These are phyloP conservation scores for Ophiostoma ips DNA, from an alignment of 2,329 filamentous ascomycete genomes.

Conservation along the genomic window DNA sequence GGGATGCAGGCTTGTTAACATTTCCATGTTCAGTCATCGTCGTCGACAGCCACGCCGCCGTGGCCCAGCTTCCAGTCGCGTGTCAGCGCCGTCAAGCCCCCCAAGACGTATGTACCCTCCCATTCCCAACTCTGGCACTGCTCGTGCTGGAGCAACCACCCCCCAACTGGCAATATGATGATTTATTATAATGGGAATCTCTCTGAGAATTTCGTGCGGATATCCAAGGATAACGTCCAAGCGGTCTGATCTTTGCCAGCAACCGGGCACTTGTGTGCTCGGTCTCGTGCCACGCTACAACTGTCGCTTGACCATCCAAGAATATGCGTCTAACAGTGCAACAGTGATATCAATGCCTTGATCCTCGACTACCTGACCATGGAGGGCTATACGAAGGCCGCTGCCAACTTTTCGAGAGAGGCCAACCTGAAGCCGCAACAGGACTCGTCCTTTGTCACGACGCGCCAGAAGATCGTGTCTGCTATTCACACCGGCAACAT, in stretches of 20 bases:
- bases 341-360: conserved; percentile 84
- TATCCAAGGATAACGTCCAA: conserved; percentile 54
- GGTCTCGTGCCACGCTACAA: not conserved
- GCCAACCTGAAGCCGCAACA: conserved; percentile 70
- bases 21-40: conserved; percentile 42
- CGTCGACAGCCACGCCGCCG: conserved; percentile 51
- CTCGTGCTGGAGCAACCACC: conserved; percentile 6
- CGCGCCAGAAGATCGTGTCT: conserved; percentile 70
- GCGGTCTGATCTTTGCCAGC: conserved; percentile 14
- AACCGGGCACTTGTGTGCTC: conserved; percentile 6
- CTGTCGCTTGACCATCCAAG: not conserved
- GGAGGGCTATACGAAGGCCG: conserved; percentile 86
- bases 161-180: conserved; percentile 44
- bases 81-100: conserved; percentile 70
- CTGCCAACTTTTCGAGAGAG: conserved; percentile 85
- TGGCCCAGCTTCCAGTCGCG: conserved; percentile 67
- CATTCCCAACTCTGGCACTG: conserved; percentile 3
- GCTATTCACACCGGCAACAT: conserved; percentile 79
- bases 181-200: conserved; percentile 99
- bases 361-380: conserved; percentile 96
- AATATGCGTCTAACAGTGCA: conserved; percentile 5
- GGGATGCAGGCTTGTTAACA: conserved; percentile 5
- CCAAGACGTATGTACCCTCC: conserved; percentile 56
- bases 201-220: conserved; percentile 94
- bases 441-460: conserved; percentile 57